phyloP scores from a whole-genome alignment of 2,329 filamentous ascomycete genomes.

The Fusarium pseudonygamai region DNA sequence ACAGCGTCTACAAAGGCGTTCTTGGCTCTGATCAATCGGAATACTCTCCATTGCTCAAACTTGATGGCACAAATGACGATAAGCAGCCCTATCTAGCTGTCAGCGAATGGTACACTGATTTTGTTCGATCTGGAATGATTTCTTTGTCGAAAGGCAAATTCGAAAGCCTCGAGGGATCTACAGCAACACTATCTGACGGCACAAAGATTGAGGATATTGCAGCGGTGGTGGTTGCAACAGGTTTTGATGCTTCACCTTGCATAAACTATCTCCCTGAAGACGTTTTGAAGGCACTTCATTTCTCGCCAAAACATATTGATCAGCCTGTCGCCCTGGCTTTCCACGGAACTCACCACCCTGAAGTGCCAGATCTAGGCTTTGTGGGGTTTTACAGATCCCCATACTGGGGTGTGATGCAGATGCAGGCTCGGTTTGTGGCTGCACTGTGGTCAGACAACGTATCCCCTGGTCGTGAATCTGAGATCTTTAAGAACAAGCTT shows the following conservation, averaged over 20 bases:
- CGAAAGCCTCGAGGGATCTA: slow-evolving; percentile 47
- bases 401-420: slow-evolving; percentile 88
- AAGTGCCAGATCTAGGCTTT: slow-evolving; percentile 74
- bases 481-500: slow-evolving; percentile 53
- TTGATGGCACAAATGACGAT: slow-evolving; percentile 52
- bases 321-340: slow-evolving; percentile 75
- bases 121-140: slow-evolving; percentile 73
- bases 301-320: slow-evolving; percentile 62
- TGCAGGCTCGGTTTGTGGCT: slow-evolving; percentile 78
- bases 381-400: slow-evolving; percentile 86
- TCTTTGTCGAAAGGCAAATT: slow-evolving; percentile 59
- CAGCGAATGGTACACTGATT: slow-evolving; percentile 77
- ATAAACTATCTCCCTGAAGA: slow-evolving; percentile 70
- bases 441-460: slow-evolving; percentile 62
- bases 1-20: slow-evolving; percentile 59
- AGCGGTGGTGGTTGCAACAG: slow-evolving; percentile 78
- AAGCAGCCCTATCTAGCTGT: slow-evolving; percentile 74
- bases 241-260: slow-evolving; percentile 72
- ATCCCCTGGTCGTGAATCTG: slow-evolving; percentile 31
- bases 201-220: slow-evolving; percentile 64
- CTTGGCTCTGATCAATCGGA: slow-evolving; percentile 65
- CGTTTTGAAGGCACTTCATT: slow-evolving; percentile 65
- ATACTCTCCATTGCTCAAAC: slow-evolving; percentile 55
- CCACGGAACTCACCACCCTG: slow-evolving; percentile 69
- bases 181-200: slow-evolving; percentile 46